These are phyloP conservation scores for Penicillium steckii DNA, from an alignment of 495 filamentous ascomycete species.

Conservation along the genomic window DNA sequence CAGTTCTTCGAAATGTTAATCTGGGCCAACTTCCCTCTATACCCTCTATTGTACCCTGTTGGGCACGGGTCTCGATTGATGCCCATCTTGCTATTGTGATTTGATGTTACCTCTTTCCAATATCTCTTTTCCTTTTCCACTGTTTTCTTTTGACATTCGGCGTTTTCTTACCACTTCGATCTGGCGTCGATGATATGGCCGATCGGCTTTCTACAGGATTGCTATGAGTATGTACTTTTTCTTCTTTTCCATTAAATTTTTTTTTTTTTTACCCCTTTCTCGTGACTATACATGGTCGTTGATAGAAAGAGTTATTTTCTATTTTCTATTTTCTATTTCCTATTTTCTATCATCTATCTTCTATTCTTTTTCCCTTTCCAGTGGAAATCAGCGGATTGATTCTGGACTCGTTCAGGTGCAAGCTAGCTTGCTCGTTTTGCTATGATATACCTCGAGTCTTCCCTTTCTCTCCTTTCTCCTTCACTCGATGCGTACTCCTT, in stretches of 20 bases:
- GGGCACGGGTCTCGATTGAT: conserved; percentile 12
- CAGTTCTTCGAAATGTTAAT: conserved; percentile 37
- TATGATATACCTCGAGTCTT: no score
- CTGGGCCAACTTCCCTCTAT: conserved; percentile 44
- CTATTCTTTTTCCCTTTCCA: neutral
- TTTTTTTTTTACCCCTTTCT: conserved; percentile 8
- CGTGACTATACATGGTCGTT: conserved; percentile 20
- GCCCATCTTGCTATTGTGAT: conserved; percentile 10
- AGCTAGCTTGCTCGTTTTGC: no score
- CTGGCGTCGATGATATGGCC: conserved; percentile 13
- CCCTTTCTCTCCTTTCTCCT: no score
- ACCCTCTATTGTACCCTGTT: conserved; percentile 45
- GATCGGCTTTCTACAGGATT: conserved; percentile 16
- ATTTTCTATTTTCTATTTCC: neutral
- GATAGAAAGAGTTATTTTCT: conserved; percentile 19
- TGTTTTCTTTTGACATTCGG: conserved; percentile 11
- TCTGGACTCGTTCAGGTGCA: no score
- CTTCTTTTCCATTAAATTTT: neutral
- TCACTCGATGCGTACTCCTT: no score
- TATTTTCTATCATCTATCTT: neutral
- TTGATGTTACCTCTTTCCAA: conserved; percentile 8
- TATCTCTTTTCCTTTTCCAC: neutral
- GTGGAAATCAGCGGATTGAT: neutral
- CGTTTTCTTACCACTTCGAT: conserved; percentile 6
- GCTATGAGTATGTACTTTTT: conserved; percentile 26